Evolutionary conservation across 1,139 yeast species (phyloP), one percentile per base, ranked within the genome.

Genomic region (Candida glucosophila): DNA sequence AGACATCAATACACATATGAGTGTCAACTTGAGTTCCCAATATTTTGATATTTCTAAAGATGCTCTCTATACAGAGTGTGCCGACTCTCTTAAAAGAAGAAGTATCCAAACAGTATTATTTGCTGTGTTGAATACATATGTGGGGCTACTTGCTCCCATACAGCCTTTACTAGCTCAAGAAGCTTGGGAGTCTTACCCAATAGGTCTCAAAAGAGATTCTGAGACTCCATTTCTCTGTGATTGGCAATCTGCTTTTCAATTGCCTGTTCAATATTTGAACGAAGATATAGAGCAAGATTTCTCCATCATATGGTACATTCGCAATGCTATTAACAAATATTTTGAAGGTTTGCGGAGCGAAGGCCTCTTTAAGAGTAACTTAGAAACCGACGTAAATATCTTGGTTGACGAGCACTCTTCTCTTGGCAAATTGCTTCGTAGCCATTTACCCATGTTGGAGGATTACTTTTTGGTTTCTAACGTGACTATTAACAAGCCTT

Each of bases 1-100:
- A 34, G 67, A 68, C 3, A 43, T 85, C 12, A 79, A 79, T 41
- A 68, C 73, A 30, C 86, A 83, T 44, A 70, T 85, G 64, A 85
- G 79, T 44, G 68, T 73, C 12, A 75, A 75, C 13, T 63, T 88
- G 31, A 83, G 95, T 20, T 73, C 97, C 0, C 62, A 80, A 23
- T 90, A 90, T 50, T 86, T 90, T 49, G 95, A 86, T 44, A 67
- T 83, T 19, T 72, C 81, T 25, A 92, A 90, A 45, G 98, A 90
- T 44, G 62, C 81, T 28, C 63, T 90, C 13, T 90, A 90, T 48
- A 81, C 95, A 0, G 93, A 81, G 36, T 41, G 51, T 0, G 29
- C 42, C 0, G 46, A 49, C 14, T 68, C 80, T 1, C 26, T 42
- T 2, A 65, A 72, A 18, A 69, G 97, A 34, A 60, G 68, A 32